phyloP scores from a whole-genome alignment of 2,329 filamentous ascomycete species.

The Dactylellina sp. region DNA sequence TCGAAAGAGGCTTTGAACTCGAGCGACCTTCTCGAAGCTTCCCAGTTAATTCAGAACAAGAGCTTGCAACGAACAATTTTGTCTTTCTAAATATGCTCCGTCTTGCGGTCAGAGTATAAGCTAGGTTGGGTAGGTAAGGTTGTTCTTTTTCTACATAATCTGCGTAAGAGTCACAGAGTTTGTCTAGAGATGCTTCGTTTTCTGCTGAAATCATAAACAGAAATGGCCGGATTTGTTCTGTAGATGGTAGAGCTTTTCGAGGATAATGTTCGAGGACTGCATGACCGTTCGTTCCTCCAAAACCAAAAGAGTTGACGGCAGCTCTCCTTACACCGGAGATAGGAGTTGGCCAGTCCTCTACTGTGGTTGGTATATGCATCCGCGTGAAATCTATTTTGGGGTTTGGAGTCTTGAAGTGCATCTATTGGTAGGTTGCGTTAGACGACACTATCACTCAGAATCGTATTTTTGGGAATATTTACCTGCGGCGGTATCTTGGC shows the following conservation, averaged over 20 bases:
- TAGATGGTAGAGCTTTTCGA: neutral
- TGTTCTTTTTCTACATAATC: conserved; percentile 25
- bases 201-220: conserved; percentile 25
- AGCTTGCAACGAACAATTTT: conserved; percentile 11
- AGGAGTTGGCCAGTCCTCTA: conserved; percentile 10
- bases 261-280: conserved; percentile 20
- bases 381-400: conserved; percentile 55
- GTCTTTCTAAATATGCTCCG: conserved; percentile 19
- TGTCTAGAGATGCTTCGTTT: conserved; percentile 12
- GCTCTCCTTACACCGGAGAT: conserved; percentile 10
- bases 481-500: conserved; percentile 65
- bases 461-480: neutral
- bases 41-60: conserved; percentile 12
- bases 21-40: conserved; percentile 13
- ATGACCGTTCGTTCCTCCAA: conserved; percentile 60
- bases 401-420: conserved; percentile 36
- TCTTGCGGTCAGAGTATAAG: conserved; percentile 77
- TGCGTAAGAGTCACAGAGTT: conserved; percentile 25
- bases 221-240: conserved; percentile 16
- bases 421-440: conserved; percentile 5
- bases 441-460: neutral
- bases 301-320: conserved; percentile 62
- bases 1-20: conserved; percentile 7
- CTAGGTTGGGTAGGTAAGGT: conserved; percentile 66
- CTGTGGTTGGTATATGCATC: conserved; percentile 21